phyloP scores from a whole-genome alignment of 176 grass and related monocot genomes.

The Poa pratensis region DNA sequence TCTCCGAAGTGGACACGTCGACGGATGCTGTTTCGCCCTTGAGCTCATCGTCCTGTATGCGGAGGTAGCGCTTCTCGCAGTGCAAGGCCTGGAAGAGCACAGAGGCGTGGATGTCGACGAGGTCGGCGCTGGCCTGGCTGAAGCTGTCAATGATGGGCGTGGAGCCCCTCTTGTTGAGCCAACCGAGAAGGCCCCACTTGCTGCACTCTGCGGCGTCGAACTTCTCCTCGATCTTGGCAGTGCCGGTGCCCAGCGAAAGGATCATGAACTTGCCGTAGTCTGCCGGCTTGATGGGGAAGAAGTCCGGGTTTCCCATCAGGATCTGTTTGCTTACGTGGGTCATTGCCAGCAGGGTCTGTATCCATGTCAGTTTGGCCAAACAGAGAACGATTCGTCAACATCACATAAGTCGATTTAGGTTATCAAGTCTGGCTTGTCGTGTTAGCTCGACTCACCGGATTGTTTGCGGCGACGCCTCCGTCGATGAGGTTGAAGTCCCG shows the following conservation, averaged over 20 bases:
- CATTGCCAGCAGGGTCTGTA: conserved; percentile 3
- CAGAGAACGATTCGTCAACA: background rate
- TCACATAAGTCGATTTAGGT: background rate
- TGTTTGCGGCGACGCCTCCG: conserved; percentile 70
- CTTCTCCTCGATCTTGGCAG: background rate
- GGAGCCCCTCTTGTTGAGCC: background rate
- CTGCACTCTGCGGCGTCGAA: background rate
- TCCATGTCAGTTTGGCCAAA: background rate
- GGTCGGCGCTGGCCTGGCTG: background rate
- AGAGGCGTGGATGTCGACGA: background rate
- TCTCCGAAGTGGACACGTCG: background rate
- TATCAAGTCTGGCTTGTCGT: background rate
- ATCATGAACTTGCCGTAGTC: conserved; percentile 14
- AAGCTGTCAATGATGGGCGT: background rate
- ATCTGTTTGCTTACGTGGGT: background rate
- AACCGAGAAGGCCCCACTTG: background rate
- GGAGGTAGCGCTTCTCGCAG: background rate
- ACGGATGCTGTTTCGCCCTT: background rate
- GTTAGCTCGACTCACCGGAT: conserved; percentile 40
- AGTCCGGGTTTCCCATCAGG: conserved; percentile 3
- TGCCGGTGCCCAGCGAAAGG: background rate
- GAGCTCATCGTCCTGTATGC: conserved; percentile 3
- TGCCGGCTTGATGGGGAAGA: conserved; percentile 5
- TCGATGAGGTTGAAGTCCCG: conserved; percentile 67
- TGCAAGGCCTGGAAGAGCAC: conserved; percentile 1